Conservation (phyloP, 1,284 basidiomycete species). For the Cerioporus squamosus region DNA sequence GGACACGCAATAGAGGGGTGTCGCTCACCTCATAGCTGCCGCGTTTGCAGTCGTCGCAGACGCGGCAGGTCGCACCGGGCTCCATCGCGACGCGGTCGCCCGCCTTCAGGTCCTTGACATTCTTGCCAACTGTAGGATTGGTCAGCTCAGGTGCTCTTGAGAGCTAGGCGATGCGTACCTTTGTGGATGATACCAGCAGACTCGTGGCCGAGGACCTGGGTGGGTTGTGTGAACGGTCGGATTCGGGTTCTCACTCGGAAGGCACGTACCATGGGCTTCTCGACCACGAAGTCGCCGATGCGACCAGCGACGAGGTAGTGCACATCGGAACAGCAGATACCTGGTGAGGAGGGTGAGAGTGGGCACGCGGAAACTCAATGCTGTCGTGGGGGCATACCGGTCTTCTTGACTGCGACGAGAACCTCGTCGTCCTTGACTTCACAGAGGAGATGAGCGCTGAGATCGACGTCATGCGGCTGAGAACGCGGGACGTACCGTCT, state of each 20-base stretch:
- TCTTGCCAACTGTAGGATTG: constrained; percentile 58
- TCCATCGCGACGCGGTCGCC: constrained; percentile 90
- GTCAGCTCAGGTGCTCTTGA: not conserved
- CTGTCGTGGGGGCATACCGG: constrained; percentile 55
- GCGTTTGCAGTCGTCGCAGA: constrained; percentile 75
- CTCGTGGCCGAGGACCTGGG: constrained; percentile 68
- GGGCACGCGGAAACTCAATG: not conserved
- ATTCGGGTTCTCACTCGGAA: not conserved
- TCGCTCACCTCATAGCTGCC: constrained; percentile 77
- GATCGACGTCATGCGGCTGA: constrained; percentile 4
- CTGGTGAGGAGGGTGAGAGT: constrained; percentile 41
- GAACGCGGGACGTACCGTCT: constrained; percentile 49
- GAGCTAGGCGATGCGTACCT: constrained; percentile 36
- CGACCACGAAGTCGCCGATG: constrained; percentile 79
- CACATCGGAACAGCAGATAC: constrained; percentile 91
- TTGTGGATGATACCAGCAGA: constrained; percentile 61
- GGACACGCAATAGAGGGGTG: not conserved
- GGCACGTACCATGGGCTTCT: constrained; percentile 70
- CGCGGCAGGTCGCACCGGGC: constrained; percentile 78
- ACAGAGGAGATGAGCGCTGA: constrained; percentile 3
- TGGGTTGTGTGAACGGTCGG: not conserved
- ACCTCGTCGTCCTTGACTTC: constrained; percentile 80
- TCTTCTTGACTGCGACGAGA: constrained; percentile 91
- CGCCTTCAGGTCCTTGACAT: constrained; percentile 74
- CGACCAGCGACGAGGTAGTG: constrained; percentile 79